Evolutionary conservation across 2,329 filamentous ascomycete genomes (phyloP).

Genomic region (Chaetomiaceae sp.): DNA sequence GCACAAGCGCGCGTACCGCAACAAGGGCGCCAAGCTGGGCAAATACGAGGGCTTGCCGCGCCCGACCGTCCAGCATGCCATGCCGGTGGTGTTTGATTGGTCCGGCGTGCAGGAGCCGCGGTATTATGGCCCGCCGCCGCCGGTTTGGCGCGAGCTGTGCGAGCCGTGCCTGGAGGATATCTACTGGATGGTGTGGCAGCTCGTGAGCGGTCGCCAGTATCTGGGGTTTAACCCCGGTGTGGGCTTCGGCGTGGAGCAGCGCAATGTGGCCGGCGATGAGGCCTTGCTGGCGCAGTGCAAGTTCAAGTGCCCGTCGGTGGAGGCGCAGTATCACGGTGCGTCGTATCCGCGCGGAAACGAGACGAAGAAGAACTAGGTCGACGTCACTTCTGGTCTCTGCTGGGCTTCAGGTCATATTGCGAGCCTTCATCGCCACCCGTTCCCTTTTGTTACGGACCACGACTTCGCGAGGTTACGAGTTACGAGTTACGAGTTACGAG

Average conservation of each 20-base stretch:
- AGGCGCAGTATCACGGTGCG: conserved; percentile 12
- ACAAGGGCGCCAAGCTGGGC: conserved; percentile 6
- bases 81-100: conserved; percentile 12
- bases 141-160: conserved; percentile 20
- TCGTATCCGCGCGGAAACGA: conserved; percentile 5
- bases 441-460: too few relatives aligned
- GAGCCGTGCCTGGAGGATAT: conserved; percentile 26
- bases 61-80: conserved; percentile 4
- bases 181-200: conserved; percentile 23
- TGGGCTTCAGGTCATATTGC: too few relatives aligned
- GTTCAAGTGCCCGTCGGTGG: conserved; percentile 16
- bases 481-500: too few relatives aligned
- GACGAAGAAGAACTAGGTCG: neutral
- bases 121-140: conserved; percentile 15
- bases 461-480: too few relatives aligned
- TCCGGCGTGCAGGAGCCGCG: conserved; percentile 6
- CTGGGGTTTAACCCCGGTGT: conserved; percentile 18
- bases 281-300: conserved; percentile 11
- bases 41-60: conserved; percentile 6
- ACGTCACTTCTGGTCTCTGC: too few relatives aligned
- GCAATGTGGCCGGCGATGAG: neutral
- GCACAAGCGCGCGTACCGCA: conserved; percentile 8
- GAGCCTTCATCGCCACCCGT: too few relatives aligned
- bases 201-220: conserved; percentile 18
- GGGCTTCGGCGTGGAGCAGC: conserved; percentile 14